phyloP scores from a whole-genome alignment of 73 alveolate species.

The Paraurostyla sp. region DNA sequence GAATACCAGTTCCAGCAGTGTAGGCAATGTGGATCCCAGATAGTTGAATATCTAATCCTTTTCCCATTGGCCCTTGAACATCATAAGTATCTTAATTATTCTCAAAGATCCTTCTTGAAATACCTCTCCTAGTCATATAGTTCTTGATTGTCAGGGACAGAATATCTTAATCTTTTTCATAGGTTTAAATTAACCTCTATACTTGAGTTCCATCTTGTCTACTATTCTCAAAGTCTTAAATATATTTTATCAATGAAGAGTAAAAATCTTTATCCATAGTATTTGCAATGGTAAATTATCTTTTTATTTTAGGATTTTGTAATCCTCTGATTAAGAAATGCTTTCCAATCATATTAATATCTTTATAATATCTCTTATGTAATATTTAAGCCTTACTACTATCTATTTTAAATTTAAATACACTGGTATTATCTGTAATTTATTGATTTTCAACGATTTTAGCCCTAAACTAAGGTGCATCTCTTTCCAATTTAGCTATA shows the following conservation, averaged over 20 bases:
- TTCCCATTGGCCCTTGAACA: slow-evolving; percentile 71
- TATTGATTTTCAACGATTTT: neutral
- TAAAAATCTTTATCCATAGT: neutral
- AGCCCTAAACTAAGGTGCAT: neutral
- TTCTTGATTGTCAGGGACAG: neutral
- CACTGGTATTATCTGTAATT: neutral
- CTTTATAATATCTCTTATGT: neutral
- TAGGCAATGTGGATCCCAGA: slow-evolving; percentile 41
- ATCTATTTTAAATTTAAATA: neutral
- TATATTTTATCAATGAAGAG: too few relatives aligned
- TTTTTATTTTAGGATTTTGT: neutral
- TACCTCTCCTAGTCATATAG: neutral
- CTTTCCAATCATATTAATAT: slow-evolving; percentile 26
- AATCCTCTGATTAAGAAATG: slow-evolving; percentile 47
- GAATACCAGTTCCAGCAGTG: slow-evolving; percentile 71
- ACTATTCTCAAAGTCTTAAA: too few relatives aligned
- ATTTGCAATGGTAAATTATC: slow-evolving; percentile 58
- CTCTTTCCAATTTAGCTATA: neutral
- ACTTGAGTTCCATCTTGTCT: too few relatives aligned
- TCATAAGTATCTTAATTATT: neutral
- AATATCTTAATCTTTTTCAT: neutral
- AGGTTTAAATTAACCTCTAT: too few relatives aligned
- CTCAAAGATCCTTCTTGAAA: neutral
- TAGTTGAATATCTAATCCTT: slow-evolving; percentile 60
- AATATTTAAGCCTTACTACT: neutral